Evolutionary conservation across 495 filamentous ascomycete species (phyloP), one percentile per base, ranked within the genome.

Genomic region (Hyaloscypha bicolor): DNA sequence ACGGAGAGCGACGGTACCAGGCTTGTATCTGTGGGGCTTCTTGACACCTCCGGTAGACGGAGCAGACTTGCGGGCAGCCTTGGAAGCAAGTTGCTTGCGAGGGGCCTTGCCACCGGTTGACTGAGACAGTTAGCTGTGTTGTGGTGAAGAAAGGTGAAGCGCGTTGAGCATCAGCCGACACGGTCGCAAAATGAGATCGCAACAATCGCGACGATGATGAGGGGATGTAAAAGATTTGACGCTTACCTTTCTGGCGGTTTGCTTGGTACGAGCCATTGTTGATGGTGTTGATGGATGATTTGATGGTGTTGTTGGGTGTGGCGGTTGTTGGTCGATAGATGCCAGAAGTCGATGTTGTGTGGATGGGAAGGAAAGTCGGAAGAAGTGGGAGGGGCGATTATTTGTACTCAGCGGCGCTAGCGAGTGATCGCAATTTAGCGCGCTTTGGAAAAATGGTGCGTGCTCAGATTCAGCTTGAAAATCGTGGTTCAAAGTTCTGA

Each of bases 21-120:
- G 95, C 94, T 98, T 99, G 81, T 99, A 99, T 76, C 95, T 90
- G 85, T 98, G 96, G 81, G 95, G 95, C 95, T 99, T 99, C 96
- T 99, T 99, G 91, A 99, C 95, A 83, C 86, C 86, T 71, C 86
- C 86, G 76, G 80, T 86, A 12, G 82, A 86, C 70, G 83, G 81
- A 5, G 83, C 85, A 65, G 76, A 79, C 80, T 86, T 86, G 78
- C 90, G 88, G 76, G 90, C 90, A 69, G 90, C 90, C 88, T 93
- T 93, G 82, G 89, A 90, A 73, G 89, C 89, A 77, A 97, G 93
- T 88, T 96, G 92, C 92, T 97, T 97, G 86, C 94, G 93, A 75
- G 94, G 94, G 76, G 94, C 94, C 89, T 97, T 97, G 88, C 94
- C 94, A 95, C 94, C 94, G 82, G 94, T 97, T 81, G 94, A 97